Evolutionary conservation across 352 stramenopile genomes (phyloP), one percentile per base, ranked within the genome.

Genomic region (Halophytophthora polymorphica): DNA sequence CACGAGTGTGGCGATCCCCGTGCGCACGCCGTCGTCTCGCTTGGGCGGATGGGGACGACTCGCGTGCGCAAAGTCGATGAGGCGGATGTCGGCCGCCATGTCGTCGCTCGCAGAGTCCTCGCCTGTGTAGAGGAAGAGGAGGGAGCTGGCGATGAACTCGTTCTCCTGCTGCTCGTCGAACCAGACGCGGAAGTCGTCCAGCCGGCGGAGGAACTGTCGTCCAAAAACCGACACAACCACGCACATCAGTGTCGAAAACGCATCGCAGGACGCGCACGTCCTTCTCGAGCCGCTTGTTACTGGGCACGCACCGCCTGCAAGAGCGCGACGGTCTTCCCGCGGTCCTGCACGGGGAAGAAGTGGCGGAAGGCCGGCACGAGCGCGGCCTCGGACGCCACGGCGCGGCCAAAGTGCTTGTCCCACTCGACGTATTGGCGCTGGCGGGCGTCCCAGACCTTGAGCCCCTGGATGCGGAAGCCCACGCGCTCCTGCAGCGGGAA

Each of bases 111-210:
- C 19, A 25, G 37, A 56, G 14, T 43, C 44, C 12, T 83, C 56
- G 37, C 75, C 88, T 66, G 98, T 88, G 69, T 98, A 98, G 6
- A 98, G 71, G 38, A 98, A 95, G 41, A 99, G 66, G 51, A 99
- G 78, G 13, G 94, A 98, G 54, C 91, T 97, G 2, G 90, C 89
- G 68, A 96, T 97, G 71, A 98, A 98, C 45, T 81, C 64, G 23
- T 88, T 83, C 25, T 73, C 63, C 36, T 76, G 56, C 55, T 98
- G 94, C 48, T 74, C 53, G 6, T 90, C 60, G 41, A 96, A 92
- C 80, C 83, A 96, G 15, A 35, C 19, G 25, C 73, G 53, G n/a
- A 97, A 61, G 33, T 64, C 46, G 14, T 83, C 53, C 0, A 97
- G 66, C 17, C 87, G 68, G 18, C 36, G 28, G 33, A 95, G 62